phyloP scores from a whole-genome alignment of 2,329 filamentous ascomycete genomes.

The Xylaria sp. region DNA sequence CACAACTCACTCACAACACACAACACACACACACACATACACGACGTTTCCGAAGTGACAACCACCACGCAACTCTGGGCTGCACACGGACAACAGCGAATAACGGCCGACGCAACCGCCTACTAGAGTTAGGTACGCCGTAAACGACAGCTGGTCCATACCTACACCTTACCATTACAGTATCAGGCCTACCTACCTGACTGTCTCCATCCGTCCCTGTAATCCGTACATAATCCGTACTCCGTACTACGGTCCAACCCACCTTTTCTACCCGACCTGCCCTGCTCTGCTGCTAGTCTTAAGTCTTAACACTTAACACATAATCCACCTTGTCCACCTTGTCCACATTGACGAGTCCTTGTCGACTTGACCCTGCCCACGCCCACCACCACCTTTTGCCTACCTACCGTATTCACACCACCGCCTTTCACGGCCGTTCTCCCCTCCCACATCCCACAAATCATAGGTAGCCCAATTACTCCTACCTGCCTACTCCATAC shows the following conservation, averaged over 20 bases:
- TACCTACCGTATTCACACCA: conserved; percentile 3
- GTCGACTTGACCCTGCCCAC: background rate
- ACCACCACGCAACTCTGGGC: too few species aligned
- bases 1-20: background rate
- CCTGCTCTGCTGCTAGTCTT: background rate
- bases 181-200: background rate
- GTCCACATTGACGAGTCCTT: background rate
- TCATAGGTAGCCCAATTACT: conserved; percentile 7
- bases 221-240: too few species aligned
- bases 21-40: background rate
- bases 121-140: too few species aligned
- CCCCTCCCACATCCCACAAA: conserved; percentile 4
- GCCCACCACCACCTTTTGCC: conserved; percentile 3
- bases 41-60: too few species aligned
- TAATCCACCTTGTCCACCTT: background rate
- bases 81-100: background rate
- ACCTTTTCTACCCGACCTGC: conserved; percentile 3
- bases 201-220: conserved; percentile 11
- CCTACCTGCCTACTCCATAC: too few species aligned
- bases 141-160: conserved; percentile 14
- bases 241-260: background rate
- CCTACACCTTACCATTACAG: conserved; percentile 1
- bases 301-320: background rate
- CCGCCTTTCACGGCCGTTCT: conserved; percentile 6
- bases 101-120: conserved; percentile 5